Conservation (phyloP, 129 eudicot species). For the Chrysanthemum seticuspe region DNA sequence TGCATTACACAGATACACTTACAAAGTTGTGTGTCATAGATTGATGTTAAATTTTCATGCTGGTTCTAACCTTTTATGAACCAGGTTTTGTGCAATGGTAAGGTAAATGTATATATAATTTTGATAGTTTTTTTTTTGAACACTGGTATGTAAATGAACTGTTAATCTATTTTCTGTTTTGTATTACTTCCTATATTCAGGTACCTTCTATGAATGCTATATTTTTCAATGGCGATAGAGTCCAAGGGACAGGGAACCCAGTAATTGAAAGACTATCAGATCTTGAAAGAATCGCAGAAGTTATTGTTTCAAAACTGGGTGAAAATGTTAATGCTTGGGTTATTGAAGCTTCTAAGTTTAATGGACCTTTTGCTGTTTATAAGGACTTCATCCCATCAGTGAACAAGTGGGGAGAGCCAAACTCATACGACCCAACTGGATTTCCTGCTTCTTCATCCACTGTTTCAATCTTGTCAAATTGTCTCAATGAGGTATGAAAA, state of each 20-base stretch:
- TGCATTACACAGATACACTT: no score
- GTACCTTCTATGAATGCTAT: conserved; percentile 82
- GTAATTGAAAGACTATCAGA: conserved; percentile 90
- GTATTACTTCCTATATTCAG: conserved; percentile 34
- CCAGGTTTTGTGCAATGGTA: no score
- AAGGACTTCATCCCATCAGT: conserved; percentile 79
- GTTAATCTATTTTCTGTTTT: not conserved
- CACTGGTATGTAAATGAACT: not conserved
- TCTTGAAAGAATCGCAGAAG: conserved; percentile 60
- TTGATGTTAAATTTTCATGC: no score
- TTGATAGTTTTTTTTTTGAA: no score
- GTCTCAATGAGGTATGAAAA: conserved; percentile 65
- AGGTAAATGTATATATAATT: no score
- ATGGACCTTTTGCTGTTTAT: conserved; percentile 90
- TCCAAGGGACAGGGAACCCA: conserved; percentile 82
- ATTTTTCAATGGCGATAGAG: conserved; percentile 84
- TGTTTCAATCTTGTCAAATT: conserved; percentile 55
- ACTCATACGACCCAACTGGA: conserved; percentile 63
- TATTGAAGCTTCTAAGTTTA: conserved; percentile 77
- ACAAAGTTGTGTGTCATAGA: no score
- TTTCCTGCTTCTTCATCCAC: conserved; percentile 71
- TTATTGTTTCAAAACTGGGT: conserved; percentile 73
- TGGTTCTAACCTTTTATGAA: no score
- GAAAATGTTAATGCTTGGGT: conserved; percentile 76
- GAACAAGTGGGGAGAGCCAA: conserved; percentile 74